Conservation (phyloP, 495 filamentous ascomycete species). For the Aspergillus egyptiacus region DNA sequence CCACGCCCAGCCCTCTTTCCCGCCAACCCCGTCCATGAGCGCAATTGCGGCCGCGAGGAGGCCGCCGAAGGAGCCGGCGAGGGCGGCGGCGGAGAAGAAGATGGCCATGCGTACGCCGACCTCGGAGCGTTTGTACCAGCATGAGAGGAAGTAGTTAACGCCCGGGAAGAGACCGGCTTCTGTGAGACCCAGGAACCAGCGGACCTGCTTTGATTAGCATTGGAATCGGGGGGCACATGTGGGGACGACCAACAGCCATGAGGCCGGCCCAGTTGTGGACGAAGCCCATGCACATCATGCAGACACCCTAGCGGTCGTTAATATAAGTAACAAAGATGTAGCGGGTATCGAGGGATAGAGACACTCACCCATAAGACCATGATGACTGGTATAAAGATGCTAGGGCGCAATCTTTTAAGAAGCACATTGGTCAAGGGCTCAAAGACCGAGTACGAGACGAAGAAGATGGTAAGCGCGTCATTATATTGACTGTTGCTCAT, state of each 20-base stretch:
- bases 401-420: slow-evolving; percentile 68
- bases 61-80: slow-evolving; percentile 62
- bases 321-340: not conserved
- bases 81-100: slow-evolving; percentile 63
- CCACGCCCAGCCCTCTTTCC: slow-evolving; percentile 64
- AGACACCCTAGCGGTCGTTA: slow-evolving; percentile 54
- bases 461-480: slow-evolving; percentile 75
- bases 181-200: slow-evolving; percentile 78
- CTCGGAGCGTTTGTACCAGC: slow-evolving; percentile 80
- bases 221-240: not conserved
- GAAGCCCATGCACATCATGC: slow-evolving; percentile 81
- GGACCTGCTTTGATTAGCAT: slow-evolving; percentile 26
- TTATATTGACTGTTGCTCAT: slow-evolving; percentile 72
- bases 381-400: slow-evolving; percentile 60
- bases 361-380: slow-evolving; percentile 50
- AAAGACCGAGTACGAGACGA: slow-evolving; percentile 82
- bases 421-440: slow-evolving; percentile 86
- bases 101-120: slow-evolving; percentile 75
- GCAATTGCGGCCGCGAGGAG: slow-evolving; percentile 61
- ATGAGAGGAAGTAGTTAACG: slow-evolving; percentile 81
- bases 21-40: slow-evolving; percentile 55
- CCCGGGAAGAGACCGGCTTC: slow-evolving; percentile 87
- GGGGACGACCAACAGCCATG: slow-evolving; percentile 48
- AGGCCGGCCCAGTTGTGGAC: slow-evolving; percentile 71
- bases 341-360: not conserved